Conservation (phyloP, 257 asterid species). For the Salvia rosmarinus region DNA sequence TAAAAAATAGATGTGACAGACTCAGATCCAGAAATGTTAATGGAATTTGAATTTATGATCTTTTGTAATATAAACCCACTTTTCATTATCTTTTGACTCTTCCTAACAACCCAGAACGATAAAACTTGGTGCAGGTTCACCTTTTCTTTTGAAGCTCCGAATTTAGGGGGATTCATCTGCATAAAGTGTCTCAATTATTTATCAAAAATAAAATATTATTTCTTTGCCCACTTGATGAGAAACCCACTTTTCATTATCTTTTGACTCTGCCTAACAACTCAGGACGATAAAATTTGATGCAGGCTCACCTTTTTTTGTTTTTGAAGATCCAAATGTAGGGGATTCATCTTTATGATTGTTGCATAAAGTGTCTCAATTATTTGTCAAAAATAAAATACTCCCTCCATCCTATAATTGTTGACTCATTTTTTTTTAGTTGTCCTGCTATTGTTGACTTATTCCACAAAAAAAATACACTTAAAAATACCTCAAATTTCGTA, state of each 20-base stretch:
- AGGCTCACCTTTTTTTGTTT: constrained; percentile 1
- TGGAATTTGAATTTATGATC: no score
- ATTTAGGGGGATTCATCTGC: constrained; percentile 41
- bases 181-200: constrained; percentile 42
- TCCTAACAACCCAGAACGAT: constrained; percentile 12
- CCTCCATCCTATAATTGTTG: no score
- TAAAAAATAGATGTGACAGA: no score
- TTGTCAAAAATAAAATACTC: no score
- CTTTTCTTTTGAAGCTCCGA: constrained; percentile 33
- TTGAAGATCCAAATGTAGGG: constrained; percentile 42
- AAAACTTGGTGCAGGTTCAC: constrained; percentile 24
- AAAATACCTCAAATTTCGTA: no score
- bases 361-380: constrained; percentile 41
- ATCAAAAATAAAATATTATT: constrained; percentile 25
- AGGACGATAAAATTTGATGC: constrained; percentile 18
- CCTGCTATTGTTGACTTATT: no score
- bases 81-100: constrained; percentile 35
- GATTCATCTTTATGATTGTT: constrained; percentile 38
- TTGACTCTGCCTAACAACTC: constrained; percentile 28
- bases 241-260: constrained; percentile 25
- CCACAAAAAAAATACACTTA: no score
- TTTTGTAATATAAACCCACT: no score
- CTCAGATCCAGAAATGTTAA: no score
- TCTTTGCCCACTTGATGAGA: constrained; percentile 33
- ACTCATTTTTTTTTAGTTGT: no score